A percentile compares a stretch with the other conserved stretches of the same genome.
Conservation (phyloP, 305 asterid genomes). For the Withania somnifera region DNA sequence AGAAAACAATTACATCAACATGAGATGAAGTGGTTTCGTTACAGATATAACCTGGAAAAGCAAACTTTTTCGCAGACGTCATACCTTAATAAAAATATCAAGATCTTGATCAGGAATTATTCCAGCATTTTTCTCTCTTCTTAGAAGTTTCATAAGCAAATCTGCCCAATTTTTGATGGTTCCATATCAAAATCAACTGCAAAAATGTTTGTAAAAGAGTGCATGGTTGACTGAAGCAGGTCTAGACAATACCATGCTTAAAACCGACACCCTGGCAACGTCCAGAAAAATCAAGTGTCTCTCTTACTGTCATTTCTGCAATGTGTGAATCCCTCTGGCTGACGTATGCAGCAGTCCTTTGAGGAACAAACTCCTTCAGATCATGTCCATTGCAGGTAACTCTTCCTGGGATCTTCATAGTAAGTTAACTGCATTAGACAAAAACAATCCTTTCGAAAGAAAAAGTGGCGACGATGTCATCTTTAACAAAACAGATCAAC, state of each 20-base stretch:
- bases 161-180: constrained; percentile 21
- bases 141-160: constrained; percentile 65
- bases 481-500: background rate
- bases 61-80: constrained; percentile 11
- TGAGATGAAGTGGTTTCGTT: background rate
- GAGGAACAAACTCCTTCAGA: constrained; percentile 61
- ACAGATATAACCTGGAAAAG: background rate
- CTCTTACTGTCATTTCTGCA: constrained; percentile 76
- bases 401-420: constrained; percentile 66
- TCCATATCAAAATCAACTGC: background rate
- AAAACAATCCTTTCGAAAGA: background rate
- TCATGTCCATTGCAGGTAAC: constrained; percentile 57
- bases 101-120: constrained; percentile 56
- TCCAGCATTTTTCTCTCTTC: constrained; percentile 58
- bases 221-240: background rate
- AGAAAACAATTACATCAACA: constrained; percentile 32
- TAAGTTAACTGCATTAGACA: constrained; percentile 15
- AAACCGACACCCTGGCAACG: constrained; percentile 57
- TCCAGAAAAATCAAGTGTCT: constrained; percentile 68
- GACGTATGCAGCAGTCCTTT: constrained; percentile 59
- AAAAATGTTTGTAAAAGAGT: background rate
- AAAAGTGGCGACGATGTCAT: constrained; percentile 1
- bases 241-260: constrained; percentile 36
- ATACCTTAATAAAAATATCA: constrained; percentile 64
- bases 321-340: constrained; percentile 76